Evolutionary conservation across 1,139 yeast genomes (phyloP), one percentile per base, ranked within the genome.

Genomic region (Hyphopichia burtonii): DNA sequence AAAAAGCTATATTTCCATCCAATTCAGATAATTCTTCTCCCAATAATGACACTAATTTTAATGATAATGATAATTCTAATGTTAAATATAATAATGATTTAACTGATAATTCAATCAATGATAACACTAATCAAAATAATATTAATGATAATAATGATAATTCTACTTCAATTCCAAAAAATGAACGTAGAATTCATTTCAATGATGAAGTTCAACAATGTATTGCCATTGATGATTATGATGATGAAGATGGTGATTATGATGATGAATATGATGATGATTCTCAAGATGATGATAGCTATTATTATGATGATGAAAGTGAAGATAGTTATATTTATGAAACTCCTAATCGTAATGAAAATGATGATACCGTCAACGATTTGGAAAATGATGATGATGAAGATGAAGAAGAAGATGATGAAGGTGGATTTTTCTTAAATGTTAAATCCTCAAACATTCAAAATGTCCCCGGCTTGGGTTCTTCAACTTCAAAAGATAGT

Each of bases 201-300:
- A 91, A 86, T 58, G 95, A 89, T 56, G 81, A 90, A 44, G 99
- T 93, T 22, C 91, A 87, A 59, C 98, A 93, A 64, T 91, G 98
- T 61, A 80, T 86, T 45, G 89, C 95, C 0, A 59, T 88, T 16
- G 81, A 82, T 47, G 57, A 63, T 14, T 72, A 66, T 38, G 67
- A 70, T 36, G 76, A 70, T 22, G 71, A 66, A 39, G 59, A 58
- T 31, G 53, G 50, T 23, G 56, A 59, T 22, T 45, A 51, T 38
- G 44, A 48, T 37, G 51, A 48, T 25, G 38, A 40, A 8, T 44
- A 45, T 34, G 46, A 46, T 11, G 49, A 47, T 25, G 46, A 43
- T 11, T 35, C 37, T 10, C n/a, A 23, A 35, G 44, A 44, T 32
- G 45, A 48, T 25, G 44, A 41, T 17, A 17, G 15, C 31, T 45